Evolutionary conservation across 805 yeast species (phyloP), one percentile per base, ranked within the genome.

Genomic region (Saccharomycopsis lassenensis): DNA sequence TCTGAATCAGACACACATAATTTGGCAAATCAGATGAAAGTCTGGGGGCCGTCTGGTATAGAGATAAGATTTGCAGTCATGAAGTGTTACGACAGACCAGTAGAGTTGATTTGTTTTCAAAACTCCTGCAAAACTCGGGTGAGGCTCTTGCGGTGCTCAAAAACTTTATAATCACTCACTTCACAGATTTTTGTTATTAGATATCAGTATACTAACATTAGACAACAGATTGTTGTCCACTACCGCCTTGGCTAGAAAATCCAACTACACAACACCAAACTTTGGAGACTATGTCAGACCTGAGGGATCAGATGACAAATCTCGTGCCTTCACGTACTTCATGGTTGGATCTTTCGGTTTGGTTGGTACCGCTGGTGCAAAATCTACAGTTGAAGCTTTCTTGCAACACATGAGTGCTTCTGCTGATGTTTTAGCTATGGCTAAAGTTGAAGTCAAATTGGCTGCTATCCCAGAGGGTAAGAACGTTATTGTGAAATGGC

Each of bases 401-500:
- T 70, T 91, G 52, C 69, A 83, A 43, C 74, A 96, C 48, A 79
- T 87, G 94, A 75, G 95, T 49, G 99, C 99, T 24, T 87, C 98
- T 44, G 95, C 96, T 48, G 99, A 91, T 70, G 94, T 91, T 43
- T 74, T 91, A 67, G 98, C 98, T 45, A 79, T 91, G 94, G 98
- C 99, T 52, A 91, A 91, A 70, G 95, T 89, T 54, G 98, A 91
- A 71, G 95, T 91, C 51, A 87, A 83, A 60, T 77, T 91, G 54
- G 75, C 79, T 40, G 81, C 84, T 46, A 85, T 91, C 48, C 99
- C 99, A 54, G 85, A 79, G 61, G 97, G 97, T 65, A 89, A 89
- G 72, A 91, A 91, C 65, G 93, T 91, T 48, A 84, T 91, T 56
- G 94, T 91, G 51, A 91, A 91, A 68, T 91, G 99, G 99, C 95